Conservation (phyloP, 140 eudicot genomes). For the Senecio squalidus region DNA sequence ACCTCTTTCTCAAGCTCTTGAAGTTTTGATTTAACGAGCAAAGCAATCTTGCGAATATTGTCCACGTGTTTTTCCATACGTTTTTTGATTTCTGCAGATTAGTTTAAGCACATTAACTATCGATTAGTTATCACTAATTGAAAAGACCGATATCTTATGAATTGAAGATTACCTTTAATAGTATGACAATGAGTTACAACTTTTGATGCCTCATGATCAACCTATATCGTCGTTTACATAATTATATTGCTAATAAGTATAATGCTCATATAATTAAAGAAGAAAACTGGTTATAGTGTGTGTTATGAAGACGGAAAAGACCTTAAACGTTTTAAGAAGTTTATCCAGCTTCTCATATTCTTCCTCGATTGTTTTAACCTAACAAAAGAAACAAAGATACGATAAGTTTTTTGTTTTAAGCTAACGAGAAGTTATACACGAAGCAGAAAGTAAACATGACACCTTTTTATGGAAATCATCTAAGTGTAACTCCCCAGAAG, state of each 20-base stretch:
- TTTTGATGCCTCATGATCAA: constrained; percentile 93
- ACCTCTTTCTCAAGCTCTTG: constrained; percentile 95
- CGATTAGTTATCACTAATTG: no score
- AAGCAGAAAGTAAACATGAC: constrained; percentile 1
- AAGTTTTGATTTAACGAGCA: constrained; percentile 67
- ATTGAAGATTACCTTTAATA: constrained; percentile 64
- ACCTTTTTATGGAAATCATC: constrained; percentile 86
- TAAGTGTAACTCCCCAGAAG: constrained; percentile 74
- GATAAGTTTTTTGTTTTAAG: neutral
- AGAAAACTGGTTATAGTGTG: no score
- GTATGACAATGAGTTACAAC: constrained; percentile 86
- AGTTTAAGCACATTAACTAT: no score
- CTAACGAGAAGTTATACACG: neutral
- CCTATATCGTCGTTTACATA: no score
- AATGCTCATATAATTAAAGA: no score
- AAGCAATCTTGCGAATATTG: constrained; percentile 87
- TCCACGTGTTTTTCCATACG: constrained; percentile 98
- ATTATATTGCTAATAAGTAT: no score
- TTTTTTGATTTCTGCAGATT: constrained; percentile 68
- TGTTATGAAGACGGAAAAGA: constrained; percentile 13
- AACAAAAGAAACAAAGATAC: neutral
- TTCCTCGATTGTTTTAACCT: constrained; percentile 89
- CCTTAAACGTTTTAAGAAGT: constrained; percentile 86
- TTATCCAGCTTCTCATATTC: constrained; percentile 81
- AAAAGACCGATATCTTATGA: constrained; percentile 5